A percentile compares a stretch with the other conserved stretches of the same genome.
phyloP scores from a whole-genome alignment of 306 rosid species.

The Lagenaria siceraria region DNA sequence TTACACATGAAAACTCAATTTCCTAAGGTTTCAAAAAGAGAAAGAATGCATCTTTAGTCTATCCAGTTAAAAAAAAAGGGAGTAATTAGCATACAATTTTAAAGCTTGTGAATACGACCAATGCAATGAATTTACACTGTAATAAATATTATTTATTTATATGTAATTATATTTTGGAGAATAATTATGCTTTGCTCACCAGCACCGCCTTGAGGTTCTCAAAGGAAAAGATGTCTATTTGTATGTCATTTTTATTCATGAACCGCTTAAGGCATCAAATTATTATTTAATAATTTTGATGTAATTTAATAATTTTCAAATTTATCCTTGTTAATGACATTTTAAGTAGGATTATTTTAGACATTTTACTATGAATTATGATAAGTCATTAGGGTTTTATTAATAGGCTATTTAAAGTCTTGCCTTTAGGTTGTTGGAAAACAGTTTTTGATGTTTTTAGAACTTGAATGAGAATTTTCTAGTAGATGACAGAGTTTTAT shows the following conservation, averaged over 20 bases:
- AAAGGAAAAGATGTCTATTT: not conserved
- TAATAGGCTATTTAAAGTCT: too few relatives aligned
- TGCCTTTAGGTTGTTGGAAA: too few relatives aligned
- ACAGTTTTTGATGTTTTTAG: too few relatives aligned
- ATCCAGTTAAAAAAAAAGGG: not conserved
- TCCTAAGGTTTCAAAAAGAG: not conserved
- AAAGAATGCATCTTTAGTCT: not conserved
- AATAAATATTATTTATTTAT: not conserved
- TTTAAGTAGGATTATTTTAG: too few relatives aligned
- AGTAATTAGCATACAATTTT: not conserved
- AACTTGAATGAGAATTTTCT: too few relatives aligned
- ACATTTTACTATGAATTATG: too few relatives aligned
- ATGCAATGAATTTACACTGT: not conserved
- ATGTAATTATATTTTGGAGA: not conserved
- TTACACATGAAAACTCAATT: not conserved
- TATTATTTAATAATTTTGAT: too few relatives aligned
- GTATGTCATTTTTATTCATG: not conserved
- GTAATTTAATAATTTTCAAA: too few relatives aligned
- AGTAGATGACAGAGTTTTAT: too few relatives aligned
- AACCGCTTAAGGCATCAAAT: too few relatives aligned
- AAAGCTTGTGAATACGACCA: not conserved
- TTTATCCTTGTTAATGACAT: too few relatives aligned
- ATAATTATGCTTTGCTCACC: not conserved
- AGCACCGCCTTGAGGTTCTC: not conserved
- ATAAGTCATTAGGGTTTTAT: too few relatives aligned